Conservation (phyloP, 108 stramenopile species). For the Cyclotella choctawhatcheeana region DNA sequence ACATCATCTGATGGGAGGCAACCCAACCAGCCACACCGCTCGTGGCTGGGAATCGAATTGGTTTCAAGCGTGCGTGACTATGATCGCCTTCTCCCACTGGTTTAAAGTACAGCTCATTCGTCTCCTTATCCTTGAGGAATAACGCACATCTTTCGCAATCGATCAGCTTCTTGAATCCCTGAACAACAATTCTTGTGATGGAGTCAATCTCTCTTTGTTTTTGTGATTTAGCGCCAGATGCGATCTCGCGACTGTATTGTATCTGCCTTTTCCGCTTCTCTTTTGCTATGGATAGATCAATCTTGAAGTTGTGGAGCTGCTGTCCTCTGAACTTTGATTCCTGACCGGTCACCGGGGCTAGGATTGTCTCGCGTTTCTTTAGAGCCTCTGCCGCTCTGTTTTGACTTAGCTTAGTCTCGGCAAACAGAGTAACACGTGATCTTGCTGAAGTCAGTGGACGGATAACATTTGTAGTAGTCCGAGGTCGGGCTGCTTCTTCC, state of each 20-base stretch:
- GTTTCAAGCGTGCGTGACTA: constrained; percentile 39
- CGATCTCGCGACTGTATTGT: constrained; percentile 48
- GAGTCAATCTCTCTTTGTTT: constrained; percentile 49
- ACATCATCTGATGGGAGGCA: constrained; percentile 48
- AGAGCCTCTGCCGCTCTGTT: constrained; percentile 18
- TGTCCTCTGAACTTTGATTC: constrained; percentile 42
- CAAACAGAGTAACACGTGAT: not conserved
- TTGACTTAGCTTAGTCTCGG: constrained; percentile 37
- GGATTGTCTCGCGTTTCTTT: constrained; percentile 1
- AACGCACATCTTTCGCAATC: constrained; percentile 53
- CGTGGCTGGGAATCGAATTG: constrained; percentile 48
- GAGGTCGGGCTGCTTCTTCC: constrained; percentile 7
- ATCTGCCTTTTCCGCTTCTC: constrained; percentile 49
- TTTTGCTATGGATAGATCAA: constrained; percentile 36
- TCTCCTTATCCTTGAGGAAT: constrained; percentile 50
- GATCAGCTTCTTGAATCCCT: constrained; percentile 50
- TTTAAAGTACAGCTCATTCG: constrained; percentile 57
- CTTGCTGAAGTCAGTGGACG: not conserved
- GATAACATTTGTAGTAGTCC: not conserved
- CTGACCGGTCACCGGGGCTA: constrained; percentile 19
- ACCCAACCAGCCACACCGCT: constrained; percentile 61
- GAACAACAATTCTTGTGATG: constrained; percentile 53
- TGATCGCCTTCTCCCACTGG: constrained; percentile 51
- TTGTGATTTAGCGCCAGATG: constrained; percentile 35
- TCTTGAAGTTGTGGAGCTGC: constrained; percentile 48